phyloP scores from a whole-genome alignment of 1,139 yeast species.

The Pichia inconspicua region DNA sequence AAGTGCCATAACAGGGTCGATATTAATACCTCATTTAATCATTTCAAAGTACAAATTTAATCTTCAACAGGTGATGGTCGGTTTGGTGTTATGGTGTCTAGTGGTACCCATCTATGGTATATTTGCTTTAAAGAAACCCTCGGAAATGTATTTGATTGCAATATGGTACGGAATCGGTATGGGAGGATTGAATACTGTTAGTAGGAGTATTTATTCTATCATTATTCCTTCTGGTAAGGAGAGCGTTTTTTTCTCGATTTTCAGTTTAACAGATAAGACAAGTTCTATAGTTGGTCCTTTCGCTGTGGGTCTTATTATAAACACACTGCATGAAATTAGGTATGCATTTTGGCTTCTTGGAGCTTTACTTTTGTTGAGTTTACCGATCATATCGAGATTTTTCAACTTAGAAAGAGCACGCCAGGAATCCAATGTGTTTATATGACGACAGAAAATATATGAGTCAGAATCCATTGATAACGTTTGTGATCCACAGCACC shows the following conservation, averaged over 20 bases:
- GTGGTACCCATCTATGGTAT: conserved; percentile 62
- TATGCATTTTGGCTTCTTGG: conserved; percentile 58
- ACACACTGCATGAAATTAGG: conserved; percentile 58
- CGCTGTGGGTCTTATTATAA: conserved; percentile 57
- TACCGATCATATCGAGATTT: conserved; percentile 39
- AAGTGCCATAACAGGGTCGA: conserved; percentile 58
- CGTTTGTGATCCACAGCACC: conserved; percentile 3
- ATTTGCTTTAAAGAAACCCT: conserved; percentile 39
- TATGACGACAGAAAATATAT: background rate
- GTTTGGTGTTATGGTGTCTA: conserved; percentile 51
- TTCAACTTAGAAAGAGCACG: conserved; percentile 54
- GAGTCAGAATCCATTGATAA: background rate
- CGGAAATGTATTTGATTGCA: conserved; percentile 59
- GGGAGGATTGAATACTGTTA: conserved; percentile 59
- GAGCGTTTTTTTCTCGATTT: conserved; percentile 60
- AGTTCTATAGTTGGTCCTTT: conserved; percentile 64
- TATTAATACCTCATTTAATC: conserved; percentile 41
- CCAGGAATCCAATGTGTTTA: conserved; percentile 31
- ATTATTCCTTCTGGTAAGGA: conserved; percentile 65
- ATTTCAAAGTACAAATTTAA: conserved; percentile 34
- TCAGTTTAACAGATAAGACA: conserved; percentile 68
- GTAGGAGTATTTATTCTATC: conserved; percentile 55
- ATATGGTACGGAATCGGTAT: conserved; percentile 64
- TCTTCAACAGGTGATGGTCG: conserved; percentile 41
- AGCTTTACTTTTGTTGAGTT: conserved; percentile 39